These are phyloP conservation scores for Dendrostoma leiphaemia DNA, from an alignment of 2,329 filamentous ascomycete species.

Conservation along the genomic window DNA sequence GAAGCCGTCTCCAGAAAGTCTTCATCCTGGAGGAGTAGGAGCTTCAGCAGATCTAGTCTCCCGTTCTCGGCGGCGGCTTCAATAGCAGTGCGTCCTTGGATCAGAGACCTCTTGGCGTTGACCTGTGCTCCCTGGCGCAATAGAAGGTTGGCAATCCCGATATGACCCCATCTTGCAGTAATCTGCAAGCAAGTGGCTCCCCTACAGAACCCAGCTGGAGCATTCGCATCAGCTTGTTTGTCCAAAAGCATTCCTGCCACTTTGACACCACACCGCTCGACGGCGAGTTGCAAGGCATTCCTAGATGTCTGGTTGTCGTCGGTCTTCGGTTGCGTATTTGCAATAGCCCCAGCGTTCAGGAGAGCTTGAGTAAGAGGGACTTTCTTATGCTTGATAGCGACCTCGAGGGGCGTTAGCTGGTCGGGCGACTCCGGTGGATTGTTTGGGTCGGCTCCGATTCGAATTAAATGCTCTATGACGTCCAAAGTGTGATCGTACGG, in stretches of 20 bases:
- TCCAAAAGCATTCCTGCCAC: neutral
- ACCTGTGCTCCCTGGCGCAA: neutral
- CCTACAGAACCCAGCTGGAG: rapidly evolving
- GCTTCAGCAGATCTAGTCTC: neutral
- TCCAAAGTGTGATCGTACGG: too few relatives aligned
- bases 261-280: neutral
- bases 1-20: neutral
- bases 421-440: neutral
- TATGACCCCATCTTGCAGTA: neutral
- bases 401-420: neutral
- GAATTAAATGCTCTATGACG: too few relatives aligned
- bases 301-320: neutral
- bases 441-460: too few relatives aligned
- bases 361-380: neutral
- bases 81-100: neutral
- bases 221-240: neutral
- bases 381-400: rapidly evolving
- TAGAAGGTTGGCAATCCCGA: neutral
- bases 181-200: neutral
- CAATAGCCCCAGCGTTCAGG: neutral
- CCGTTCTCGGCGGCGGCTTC: neutral
- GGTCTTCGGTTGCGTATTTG: neutral
- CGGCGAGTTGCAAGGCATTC: neutral
- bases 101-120: neutral
- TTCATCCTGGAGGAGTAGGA: neutral